Conservation (phyloP, 192 early-diverging fungal genomes). For the Coemansia guatemalensis region DNA sequence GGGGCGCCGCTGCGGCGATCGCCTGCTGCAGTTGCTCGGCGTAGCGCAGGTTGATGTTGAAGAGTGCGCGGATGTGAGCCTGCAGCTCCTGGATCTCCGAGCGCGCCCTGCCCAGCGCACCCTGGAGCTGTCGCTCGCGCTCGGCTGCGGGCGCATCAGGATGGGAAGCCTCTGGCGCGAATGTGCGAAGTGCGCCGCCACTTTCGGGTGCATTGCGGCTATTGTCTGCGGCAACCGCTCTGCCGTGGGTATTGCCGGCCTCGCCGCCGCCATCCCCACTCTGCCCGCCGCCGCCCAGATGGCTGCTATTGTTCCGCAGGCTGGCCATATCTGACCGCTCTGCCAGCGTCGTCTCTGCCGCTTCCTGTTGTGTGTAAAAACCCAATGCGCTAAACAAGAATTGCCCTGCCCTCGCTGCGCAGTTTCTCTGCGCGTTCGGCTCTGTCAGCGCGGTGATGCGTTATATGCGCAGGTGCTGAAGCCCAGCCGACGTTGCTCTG, state of each 20-base stretch:
- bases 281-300: background rate
- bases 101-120: slow-evolving; percentile 17
- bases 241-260: background rate
- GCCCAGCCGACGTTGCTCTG: too few species aligned
- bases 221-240: slow-evolving; percentile 7
- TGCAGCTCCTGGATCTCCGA: slow-evolving; percentile 29
- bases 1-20: slow-evolving; percentile 10
- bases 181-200: slow-evolving; percentile 1
- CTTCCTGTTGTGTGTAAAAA: too few species aligned
- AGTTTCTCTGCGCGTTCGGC: too few species aligned
- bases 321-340: background rate
- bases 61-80: slow-evolving; percentile 20
- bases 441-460: too few species aligned
- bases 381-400: too few species aligned
- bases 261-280: background rate
- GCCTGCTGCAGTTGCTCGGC: slow-evolving; percentile 41
- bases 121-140: slow-evolving; percentile 27
- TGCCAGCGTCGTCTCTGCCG: too few species aligned
- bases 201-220: background rate
- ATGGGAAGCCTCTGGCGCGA: slow-evolving; percentile 9
- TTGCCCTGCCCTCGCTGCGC: too few species aligned
- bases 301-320: slow-evolving; percentile 7
- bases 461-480: too few species aligned
- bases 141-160: slow-evolving; percentile 15
- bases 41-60: slow-evolving; percentile 37